A percentile compares a stretch with the other conserved stretches of the same genome.
Evolutionary conservation across 2,329 filamentous ascomycete genomes (phyloP).

Genomic region (Ophiocordyceps camponoti-floridani): DNA sequence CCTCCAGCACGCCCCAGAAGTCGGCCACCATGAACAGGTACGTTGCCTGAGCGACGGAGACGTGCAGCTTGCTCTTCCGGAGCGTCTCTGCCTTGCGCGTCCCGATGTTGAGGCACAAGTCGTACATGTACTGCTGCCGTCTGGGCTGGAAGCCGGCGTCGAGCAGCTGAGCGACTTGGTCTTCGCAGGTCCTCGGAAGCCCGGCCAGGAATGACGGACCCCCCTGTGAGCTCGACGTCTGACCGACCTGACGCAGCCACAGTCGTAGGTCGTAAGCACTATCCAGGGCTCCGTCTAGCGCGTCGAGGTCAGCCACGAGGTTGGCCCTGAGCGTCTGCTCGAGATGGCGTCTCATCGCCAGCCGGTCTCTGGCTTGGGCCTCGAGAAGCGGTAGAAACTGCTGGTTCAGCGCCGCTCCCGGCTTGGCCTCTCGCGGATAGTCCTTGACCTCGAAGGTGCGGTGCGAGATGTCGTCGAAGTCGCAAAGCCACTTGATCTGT

Average conservation of each 20-base stretch:
- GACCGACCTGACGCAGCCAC: constrained; percentile 30
- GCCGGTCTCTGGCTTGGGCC: constrained; percentile 31
- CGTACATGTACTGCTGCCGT: constrained; percentile 27
- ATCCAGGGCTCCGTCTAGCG: constrained; percentile 30
- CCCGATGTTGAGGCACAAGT: constrained; percentile 27
- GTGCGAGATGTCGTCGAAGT: constrained; percentile 27
- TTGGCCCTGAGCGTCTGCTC: constrained; percentile 27
- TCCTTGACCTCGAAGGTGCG: constrained; percentile 48
- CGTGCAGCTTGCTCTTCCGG: constrained; percentile 32
- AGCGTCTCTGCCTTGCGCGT: constrained; percentile 33
- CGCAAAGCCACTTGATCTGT: constrained; percentile 49
- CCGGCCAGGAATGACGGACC: no score
- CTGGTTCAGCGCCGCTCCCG: constrained; percentile 40
- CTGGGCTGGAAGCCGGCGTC: constrained; percentile 40
- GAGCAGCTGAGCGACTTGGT: constrained; percentile 35
- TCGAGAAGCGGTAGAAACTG: constrained; percentile 53
- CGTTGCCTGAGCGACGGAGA: constrained; percentile 42
- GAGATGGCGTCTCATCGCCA: constrained; percentile 28
- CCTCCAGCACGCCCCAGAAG: constrained; percentile 38
- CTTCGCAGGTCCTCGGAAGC: constrained; percentile 25
- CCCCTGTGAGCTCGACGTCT: background rate
- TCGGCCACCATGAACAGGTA: constrained; percentile 52
- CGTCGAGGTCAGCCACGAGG: constrained; percentile 31
- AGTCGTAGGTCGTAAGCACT: constrained; percentile 29
- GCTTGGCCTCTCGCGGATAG: constrained; percentile 11